These are phyloP conservation scores for Hypoxylon rickii DNA, from an alignment of 495 filamentous ascomycete genomes.

Conservation along the genomic window DNA sequence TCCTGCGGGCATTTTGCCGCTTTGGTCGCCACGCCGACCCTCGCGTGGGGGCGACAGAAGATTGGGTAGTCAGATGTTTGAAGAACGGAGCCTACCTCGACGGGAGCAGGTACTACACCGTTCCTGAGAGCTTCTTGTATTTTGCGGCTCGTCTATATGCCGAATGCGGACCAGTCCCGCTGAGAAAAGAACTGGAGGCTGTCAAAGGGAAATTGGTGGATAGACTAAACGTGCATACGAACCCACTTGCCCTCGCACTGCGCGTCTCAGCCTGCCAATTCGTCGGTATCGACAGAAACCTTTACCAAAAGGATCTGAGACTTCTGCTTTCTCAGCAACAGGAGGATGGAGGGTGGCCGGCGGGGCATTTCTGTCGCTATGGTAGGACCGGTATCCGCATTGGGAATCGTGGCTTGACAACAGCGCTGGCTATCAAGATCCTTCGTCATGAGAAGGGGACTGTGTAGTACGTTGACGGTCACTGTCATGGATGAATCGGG, in stretches of 20 bases:
- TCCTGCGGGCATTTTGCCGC: constrained; percentile 28
- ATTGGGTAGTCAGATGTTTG: constrained; percentile 21
- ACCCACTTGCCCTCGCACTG: constrained; percentile 14
- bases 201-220: constrained; percentile 1
- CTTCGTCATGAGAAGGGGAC: neutral
- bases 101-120: constrained; percentile 22
- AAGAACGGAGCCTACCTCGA: constrained; percentile 18
- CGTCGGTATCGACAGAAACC: neutral
- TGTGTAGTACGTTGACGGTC: no score
- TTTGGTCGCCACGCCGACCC: constrained; percentile 19
- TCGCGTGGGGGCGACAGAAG: constrained; percentile 6
- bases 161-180: neutral
- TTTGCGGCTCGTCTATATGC: constrained; percentile 16
- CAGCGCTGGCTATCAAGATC: constrained; percentile 10
- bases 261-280: constrained; percentile 15
- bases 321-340: constrained; percentile 6
- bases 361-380: constrained; percentile 13
- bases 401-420: constrained; percentile 22
- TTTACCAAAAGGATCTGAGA: constrained; percentile 3
- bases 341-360: constrained; percentile 20
- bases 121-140: constrained; percentile 29
- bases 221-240: neutral
- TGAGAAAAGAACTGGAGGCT: neutral
- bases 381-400: constrained; percentile 7
- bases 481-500: no score